A percentile compares a stretch with the other conserved stretches of the same genome.
phyloP scores from a whole-genome alignment of 257 asterid species.

The Przewalskia tangutica region DNA sequence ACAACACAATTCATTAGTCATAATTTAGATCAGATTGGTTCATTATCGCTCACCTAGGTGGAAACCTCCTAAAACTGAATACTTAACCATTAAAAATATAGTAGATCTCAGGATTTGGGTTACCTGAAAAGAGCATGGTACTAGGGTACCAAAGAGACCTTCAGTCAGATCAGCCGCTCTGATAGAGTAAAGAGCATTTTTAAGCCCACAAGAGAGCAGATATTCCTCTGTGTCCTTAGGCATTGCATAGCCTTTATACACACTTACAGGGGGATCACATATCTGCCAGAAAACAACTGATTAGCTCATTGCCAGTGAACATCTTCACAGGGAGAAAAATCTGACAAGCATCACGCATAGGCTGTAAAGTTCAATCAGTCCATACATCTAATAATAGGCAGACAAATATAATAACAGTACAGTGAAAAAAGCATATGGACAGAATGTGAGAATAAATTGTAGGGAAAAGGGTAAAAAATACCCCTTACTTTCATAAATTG shows the following conservation, averaged over 20 bases:
- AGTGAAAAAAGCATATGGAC: neutral
- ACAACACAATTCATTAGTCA: neutral
- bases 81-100: neutral
- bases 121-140: constrained; percentile 63
- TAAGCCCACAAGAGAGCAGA: constrained; percentile 70
- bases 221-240: constrained; percentile 79
- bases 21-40: neutral
- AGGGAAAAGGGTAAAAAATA: too few species aligned
- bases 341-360: neutral
- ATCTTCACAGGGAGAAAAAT: neutral
- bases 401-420: neutral
- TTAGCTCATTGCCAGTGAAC: neutral
- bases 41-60: neutral
- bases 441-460: neutral
- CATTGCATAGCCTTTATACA: constrained; percentile 71
- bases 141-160: constrained; percentile 72
- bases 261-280: constrained; percentile 90
- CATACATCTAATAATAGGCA: neutral
- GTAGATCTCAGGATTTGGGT: constrained; percentile 4
- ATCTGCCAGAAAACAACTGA: constrained; percentile 35
- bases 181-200: constrained; percentile 75
- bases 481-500: too few species aligned
- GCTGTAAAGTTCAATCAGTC: neutral
- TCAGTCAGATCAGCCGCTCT: constrained; percentile 68
- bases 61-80: neutral